Evolutionary conservation across 2,329 filamentous ascomycete species (phyloP), one percentile per base, ranked within the genome.

Genomic region (Colletotrichum chrysophilum): DNA sequence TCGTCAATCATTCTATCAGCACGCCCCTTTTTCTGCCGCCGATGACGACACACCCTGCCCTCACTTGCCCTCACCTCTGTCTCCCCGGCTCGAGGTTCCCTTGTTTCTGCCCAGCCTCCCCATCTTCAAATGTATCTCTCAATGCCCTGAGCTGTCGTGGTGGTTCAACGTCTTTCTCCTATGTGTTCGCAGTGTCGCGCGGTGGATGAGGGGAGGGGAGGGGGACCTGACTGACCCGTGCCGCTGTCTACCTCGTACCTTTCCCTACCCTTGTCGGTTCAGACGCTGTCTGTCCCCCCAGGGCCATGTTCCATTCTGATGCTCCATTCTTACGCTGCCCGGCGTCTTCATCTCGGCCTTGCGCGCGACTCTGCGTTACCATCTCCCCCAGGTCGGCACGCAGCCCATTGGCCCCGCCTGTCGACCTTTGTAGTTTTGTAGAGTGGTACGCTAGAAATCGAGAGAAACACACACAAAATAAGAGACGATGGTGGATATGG

Each of bases 281-380:
- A 48, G 43, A 21, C 43, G 43, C 55, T 71, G 61, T 71, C 24
- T 69, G 36, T 18, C 36, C 24, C 56, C 18, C 61, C 69, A 64
- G 68, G 60, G 32, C 21, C 67, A 38, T 61, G 67, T 70, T 43
- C 56, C 43, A 56, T 65, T 70, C 58, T 70, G 71, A 43, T 43
- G 32, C 66, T 24, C 60, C 48, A 60, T 61, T 66, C 71, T 68
- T 68, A 36, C 68, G 55, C 48, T 38, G 32, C 66, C 71, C 71
- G 34, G 48, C 66, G 66, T 66, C 72, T 71, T 68, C 72, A 66
- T 71, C 34, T 66, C 68, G 69, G 69, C 68, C 72, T 65, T 75
- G 68, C n/a, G 67, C 48, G 66, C 71, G 48, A 60, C 60, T 34
- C 26, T 55, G 48, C 60, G 58, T 21, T 62, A 66, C 67, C 56